Percentiles rank a stretch among this genome's conserved stretches.
Evolutionary conservation across 345 rosid genomes (phyloP).

Genomic region (Carallia pectinifolia): DNA sequence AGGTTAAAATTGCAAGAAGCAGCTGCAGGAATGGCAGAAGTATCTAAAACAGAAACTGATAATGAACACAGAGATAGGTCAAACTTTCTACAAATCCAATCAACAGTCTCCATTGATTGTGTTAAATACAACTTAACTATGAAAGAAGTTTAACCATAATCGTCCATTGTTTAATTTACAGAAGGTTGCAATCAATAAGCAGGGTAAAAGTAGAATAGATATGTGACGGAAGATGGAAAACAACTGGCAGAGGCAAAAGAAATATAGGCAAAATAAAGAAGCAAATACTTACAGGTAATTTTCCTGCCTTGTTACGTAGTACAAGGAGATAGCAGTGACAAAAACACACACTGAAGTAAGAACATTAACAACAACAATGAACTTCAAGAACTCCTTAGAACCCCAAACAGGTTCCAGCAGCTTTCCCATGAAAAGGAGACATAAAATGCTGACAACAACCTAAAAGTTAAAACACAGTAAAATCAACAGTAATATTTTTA

Average conservation of each 20-base stretch:
- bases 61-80: background rate
- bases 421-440: constrained; percentile 91
- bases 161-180: too few species aligned
- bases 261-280: background rate
- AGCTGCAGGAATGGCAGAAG: background rate
- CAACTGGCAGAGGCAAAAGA: constrained; percentile 5
- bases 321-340: constrained; percentile 76
- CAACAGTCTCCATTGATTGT: background rate
- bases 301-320: constrained; percentile 76
- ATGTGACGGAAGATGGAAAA: background rate
- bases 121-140: background rate
- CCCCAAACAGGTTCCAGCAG: constrained; percentile 97
- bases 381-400: constrained; percentile 92
- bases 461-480: constrained; percentile 19
- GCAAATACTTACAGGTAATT: constrained; percentile 69
- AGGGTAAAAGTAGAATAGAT: background rate
- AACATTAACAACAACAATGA: constrained; percentile 76
- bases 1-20: too few species aligned
- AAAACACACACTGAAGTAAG: constrained; percentile 81
- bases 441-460: constrained; percentile 65
- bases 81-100: background rate
- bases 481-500: constrained; percentile 14
- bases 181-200: too few species aligned
- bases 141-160: too few species aligned
- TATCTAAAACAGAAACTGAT: background rate